Base-by-base conservation (phyloP, 768 basidiomycete genomes). In the Trichaptum fuscoviolaceum region DNA sequence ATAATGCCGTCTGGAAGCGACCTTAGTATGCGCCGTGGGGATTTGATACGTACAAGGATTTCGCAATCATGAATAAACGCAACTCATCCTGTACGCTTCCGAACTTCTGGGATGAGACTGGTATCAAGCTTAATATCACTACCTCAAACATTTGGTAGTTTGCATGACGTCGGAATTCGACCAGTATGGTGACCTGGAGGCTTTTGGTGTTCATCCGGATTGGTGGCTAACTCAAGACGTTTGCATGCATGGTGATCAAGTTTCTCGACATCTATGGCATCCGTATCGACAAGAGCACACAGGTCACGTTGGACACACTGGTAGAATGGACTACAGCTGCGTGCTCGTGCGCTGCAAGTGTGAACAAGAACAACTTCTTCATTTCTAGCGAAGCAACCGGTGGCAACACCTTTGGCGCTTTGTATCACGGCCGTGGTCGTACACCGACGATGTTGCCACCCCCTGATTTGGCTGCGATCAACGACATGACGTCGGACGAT, bases 121-220 rank as follows among this genome's bases (percentile, higher is more conserved):
- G n/a, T n/a, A n/a, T n/a, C n/a, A n/a, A 86, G 63, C 79, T 92
- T 70, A 76, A 78, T 63, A 78, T 83, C 9, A 76, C 85, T n/a
- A 77, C 87, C 65, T 78, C 81, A 15, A 78, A 83, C 63, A n/a
- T n/a, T n/a, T n/a, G n/a, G n/a, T n/a, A n/a, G 95, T 95, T 23
- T 97, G 95, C 76, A 80, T 88, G 69, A 74, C 78, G 18, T 95
- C 92, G 20, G 93, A 95, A 68, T 96, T 96, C 71, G 95, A 97
- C 77, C 95, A 96, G 68, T 97, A 91, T 71, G 95, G 95, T 69
- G 95, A 97, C 78, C 93, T 94, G 87, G 95, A 97, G 76, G 95
- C 95, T 69, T 96, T 96, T 74, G 95, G 95, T 89, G 95, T 97
- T 35, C 92, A 93, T 77, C 92, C 91, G 58, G 90, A 93, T 78